phyloP scores from a whole-genome alignment of 768 basidiomycete species.

The Baorangia bicolor region DNA sequence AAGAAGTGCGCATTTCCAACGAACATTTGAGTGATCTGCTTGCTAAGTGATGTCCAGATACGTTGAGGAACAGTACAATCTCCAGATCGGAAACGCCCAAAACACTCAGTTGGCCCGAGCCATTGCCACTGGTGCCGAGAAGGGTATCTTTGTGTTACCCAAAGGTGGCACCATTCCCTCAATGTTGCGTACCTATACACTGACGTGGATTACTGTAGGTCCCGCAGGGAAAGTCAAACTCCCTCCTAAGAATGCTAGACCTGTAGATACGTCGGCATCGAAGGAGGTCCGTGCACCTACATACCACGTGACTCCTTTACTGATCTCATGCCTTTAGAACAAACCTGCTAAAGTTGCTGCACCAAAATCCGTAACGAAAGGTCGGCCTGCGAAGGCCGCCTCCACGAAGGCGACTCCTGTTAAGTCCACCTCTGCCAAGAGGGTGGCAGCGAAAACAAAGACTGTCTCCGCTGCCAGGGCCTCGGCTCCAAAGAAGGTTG shows the following conservation, averaged over 20 bases:
- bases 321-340: conserved; percentile 23
- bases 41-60: conserved; percentile 49
- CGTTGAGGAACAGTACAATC: conserved; percentile 79
- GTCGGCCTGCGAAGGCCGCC: conserved; percentile 29
- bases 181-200: neutral
- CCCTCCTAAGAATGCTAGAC: conserved; percentile 55
- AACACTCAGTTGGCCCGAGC: conserved; percentile 76
- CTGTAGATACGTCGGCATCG: conserved; percentile 49
- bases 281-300: conserved; percentile 50
- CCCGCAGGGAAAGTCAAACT: conserved; percentile 62
- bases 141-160: conserved; percentile 80
- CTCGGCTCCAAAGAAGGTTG: conserved; percentile 43
- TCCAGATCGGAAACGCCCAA: conserved; percentile 79
- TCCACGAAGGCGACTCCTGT: conserved; percentile 22
- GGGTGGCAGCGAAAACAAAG: conserved; percentile 37
- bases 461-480: conserved; percentile 30
- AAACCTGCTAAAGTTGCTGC: conserved; percentile 33
- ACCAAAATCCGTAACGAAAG: conserved; percentile 25
- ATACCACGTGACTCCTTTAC: conserved; percentile 22
- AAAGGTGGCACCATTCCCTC: conserved; percentile 57
- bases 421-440: conserved; percentile 27
- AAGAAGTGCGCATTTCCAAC: conserved; percentile 68
- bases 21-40: conserved; percentile 10
- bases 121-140: conserved; percentile 78
- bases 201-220: conserved; percentile 29